Conservation (phyloP, 1,284 basidiomycete genomes). For the Ceratobasidium sp. region DNA sequence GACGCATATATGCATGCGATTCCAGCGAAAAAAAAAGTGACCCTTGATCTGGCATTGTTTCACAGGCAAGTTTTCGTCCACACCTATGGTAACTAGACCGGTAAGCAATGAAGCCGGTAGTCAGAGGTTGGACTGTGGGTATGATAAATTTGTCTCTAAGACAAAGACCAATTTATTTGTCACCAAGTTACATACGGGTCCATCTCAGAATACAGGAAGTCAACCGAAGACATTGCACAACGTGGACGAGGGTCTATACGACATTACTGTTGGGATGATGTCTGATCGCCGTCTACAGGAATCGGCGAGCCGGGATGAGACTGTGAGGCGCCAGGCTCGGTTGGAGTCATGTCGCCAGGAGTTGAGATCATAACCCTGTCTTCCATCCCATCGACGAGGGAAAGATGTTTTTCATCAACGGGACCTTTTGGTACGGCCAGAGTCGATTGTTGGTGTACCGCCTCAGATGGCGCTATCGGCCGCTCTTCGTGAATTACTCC, state of each 20-base stretch:
- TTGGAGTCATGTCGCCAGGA: constrained; percentile 2
- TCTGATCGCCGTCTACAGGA: constrained; percentile 6
- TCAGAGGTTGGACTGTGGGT: not conserved
- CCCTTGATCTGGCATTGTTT: constrained; percentile 28
- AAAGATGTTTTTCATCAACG: not conserved
- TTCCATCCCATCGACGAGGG: constrained; percentile 13
- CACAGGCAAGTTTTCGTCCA: constrained; percentile 7
- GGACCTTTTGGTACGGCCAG: not conserved
- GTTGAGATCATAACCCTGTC: constrained; percentile 12
- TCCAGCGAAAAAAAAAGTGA: not conserved
- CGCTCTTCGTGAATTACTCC: not conserved
- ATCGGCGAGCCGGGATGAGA: constrained; percentile 18
- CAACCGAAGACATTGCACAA: not conserved
- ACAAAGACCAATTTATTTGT: not conserved
- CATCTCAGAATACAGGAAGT: not conserved
- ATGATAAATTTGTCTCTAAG: not conserved
- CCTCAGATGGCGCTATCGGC: constrained; percentile 29
- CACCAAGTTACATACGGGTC: not conserved
- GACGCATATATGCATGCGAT: not conserved
- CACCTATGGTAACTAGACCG: not conserved
- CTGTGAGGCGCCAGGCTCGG: not conserved
- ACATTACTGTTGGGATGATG: not conserved
- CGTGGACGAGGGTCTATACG: not conserved
- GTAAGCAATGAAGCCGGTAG: not conserved
- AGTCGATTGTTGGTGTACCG: constrained; percentile 4